Conservation (phyloP, 2,329 filamentous ascomycete genomes). For the Mycosphaerella arachidis region DNA sequence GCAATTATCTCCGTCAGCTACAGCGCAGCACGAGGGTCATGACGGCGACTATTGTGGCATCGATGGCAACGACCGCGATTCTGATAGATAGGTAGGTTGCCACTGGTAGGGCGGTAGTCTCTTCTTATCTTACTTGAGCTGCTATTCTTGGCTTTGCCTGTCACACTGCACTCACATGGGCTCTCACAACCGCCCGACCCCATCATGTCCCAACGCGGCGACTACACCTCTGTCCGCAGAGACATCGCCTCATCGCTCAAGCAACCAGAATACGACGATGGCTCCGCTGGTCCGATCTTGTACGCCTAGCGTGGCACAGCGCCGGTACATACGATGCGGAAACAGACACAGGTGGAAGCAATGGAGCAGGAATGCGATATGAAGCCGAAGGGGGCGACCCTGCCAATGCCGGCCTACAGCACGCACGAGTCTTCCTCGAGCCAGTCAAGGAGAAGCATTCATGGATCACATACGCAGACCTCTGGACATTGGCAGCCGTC, state of each 20-base stretch:
- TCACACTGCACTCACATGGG: background rate
- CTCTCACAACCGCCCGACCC: no score
- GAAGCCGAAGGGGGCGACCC: constrained; percentile 61
- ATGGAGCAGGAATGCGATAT: constrained; percentile 63
- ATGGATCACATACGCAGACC: constrained; percentile 62
- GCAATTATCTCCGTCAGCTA: background rate
- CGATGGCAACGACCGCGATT: background rate
- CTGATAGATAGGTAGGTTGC: background rate
- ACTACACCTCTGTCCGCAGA: constrained; percentile 48
- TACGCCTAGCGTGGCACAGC: constrained; percentile 63
- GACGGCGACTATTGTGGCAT: background rate
- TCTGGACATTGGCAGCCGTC: constrained; percentile 60
- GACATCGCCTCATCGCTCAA: constrained; percentile 33
- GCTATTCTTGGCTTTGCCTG: background rate
- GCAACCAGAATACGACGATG: constrained; percentile 61
- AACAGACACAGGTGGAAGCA: constrained; percentile 59
- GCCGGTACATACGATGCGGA: constrained; percentile 57
- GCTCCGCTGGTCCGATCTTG: constrained; percentile 60
- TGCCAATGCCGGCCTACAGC: constrained; percentile 60
- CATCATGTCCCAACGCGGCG: constrained; percentile 16
- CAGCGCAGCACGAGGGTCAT: background rate
- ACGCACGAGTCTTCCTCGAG: constrained; percentile 61
- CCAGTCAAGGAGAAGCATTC: constrained; percentile 55
- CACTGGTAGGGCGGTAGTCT: background rate
- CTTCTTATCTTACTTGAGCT: background rate